A percentile compares a stretch with the other conserved stretches of the same genome.
Evolutionary conservation across 2,329 filamentous ascomycete genomes (phyloP).

Genomic region (Tolypocladium tropicale): DNA sequence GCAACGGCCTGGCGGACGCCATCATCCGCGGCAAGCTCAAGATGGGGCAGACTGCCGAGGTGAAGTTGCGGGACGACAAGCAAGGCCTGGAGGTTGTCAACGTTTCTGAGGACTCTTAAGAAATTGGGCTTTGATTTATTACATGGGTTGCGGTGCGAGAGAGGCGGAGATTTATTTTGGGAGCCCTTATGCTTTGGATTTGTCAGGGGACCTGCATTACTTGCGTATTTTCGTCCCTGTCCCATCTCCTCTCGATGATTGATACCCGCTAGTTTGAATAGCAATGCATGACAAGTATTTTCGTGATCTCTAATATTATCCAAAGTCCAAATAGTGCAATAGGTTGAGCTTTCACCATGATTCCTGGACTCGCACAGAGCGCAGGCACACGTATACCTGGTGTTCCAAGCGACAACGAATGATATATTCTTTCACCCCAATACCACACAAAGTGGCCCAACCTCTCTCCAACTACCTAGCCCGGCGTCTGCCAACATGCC

Average conservation of each 20-base stretch:
- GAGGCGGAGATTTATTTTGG: background rate
- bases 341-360: no score
- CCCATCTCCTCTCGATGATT: background rate
- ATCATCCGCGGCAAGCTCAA: conserved; percentile 81
- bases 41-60: conserved; percentile 61
- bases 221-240: background rate
- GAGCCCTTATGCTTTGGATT: background rate
- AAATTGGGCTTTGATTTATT: background rate
- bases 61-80: conserved; percentile 55
- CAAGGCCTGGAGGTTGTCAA: conserved; percentile 42
- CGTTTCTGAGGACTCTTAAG: conserved; percentile 10
- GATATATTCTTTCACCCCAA: background rate
- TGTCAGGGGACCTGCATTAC: background rate
- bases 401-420: no score
- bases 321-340: no score
- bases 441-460: background rate
- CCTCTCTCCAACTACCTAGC: background rate
- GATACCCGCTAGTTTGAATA: background rate
- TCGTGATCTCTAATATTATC: no score
- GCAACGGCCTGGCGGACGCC: conserved; percentile 79
- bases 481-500: background rate
- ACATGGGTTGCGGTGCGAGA: background rate
- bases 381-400: no score
- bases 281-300: background rate
- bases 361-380: background rate